Base-by-base conservation (phyloP, 148 eudicot species). In the Agrostemma githago region DNA sequence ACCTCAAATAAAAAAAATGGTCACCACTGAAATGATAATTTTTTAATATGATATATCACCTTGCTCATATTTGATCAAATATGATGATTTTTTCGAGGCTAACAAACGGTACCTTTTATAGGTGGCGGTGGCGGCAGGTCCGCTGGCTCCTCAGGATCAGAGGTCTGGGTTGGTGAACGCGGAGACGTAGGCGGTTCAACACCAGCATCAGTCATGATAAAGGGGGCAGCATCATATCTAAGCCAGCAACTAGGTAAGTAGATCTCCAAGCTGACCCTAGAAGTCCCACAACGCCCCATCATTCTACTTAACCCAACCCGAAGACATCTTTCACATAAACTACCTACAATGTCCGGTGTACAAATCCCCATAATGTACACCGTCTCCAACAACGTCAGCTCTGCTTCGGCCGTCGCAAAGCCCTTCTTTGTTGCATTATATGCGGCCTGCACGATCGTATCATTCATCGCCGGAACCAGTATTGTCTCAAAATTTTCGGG, bases 311-410 rank as follows among this genome's bases (percentile, higher is more conserved):
- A 62, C 15, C 68, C 76, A 3, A 19, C 60, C 20, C 68, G 17
- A 3, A 73, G 39, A 19, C 76, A 73, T 21, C 43, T 61, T 26
- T 61, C 76, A 21, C 76, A 73, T 15, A 14, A 39, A 21, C 4
- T 42, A 0, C 68, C 76, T 5, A 73, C 6, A 20, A 78, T 51
- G 10, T 78, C 80, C 0, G 72, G 61, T 9, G 80, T 78, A 43
- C 80, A 78, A n/a, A 72, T 75, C 0, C 39, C 80, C 16, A 72
- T 34, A 44, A 41, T n/a, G 37, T 78, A 78, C 44, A 78, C 16
- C 2, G 38, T 15, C 41, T 65, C 64, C 3, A 66, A 21, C 38
- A 66, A 16, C 3, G 72, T 57, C 26, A 65, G 3, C 2, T 72
- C 12, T 2, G 5, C 80, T 42, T 65, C 66, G 6, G 34, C 40